Percentiles rank a stretch among this genome's conserved stretches.
These are phyloP conservation scores for Beauveria rudraprayagi DNA, from an alignment of 2,329 filamentous ascomycete genomes.

Conservation along the genomic window DNA sequence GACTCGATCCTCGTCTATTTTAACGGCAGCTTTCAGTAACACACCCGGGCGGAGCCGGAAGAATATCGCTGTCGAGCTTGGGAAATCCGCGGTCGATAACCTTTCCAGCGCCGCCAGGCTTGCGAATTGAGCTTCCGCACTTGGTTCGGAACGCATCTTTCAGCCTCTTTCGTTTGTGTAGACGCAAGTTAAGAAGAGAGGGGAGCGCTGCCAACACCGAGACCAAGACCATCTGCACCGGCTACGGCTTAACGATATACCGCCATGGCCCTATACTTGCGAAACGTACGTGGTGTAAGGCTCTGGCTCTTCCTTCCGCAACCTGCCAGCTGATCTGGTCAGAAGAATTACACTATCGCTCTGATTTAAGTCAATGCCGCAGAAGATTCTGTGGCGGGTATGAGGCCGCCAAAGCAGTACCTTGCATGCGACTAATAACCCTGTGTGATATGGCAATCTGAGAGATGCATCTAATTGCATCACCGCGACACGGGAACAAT, in stretches of 20 bases:
- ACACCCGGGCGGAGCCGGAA: conserved; percentile 10
- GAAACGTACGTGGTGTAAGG: too few relatives aligned
- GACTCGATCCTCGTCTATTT: conserved; percentile 4
- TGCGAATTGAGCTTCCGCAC: background rate
- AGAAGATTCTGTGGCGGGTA: too few relatives aligned
- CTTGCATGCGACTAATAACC: too few relatives aligned
- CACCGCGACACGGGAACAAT: too few relatives aligned
- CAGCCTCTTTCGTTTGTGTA: background rate
- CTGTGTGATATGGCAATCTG: too few relatives aligned
- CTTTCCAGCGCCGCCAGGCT: conserved; percentile 7
- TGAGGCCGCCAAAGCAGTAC: too few relatives aligned
- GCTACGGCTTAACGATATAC: background rate
- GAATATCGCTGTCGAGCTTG: conserved; percentile 13
- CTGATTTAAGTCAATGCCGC: too few relatives aligned
- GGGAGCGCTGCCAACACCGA: background rate
- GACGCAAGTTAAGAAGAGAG: background rate
- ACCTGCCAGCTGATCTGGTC: too few relatives aligned
- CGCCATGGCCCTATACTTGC: too few relatives aligned
- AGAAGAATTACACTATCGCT: too few relatives aligned
- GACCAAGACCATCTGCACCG: background rate
- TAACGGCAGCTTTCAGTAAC: conserved; percentile 12
- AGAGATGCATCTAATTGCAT: too few relatives aligned
- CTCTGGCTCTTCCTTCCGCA: too few relatives aligned
- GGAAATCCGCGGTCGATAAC: conserved; percentile 10
- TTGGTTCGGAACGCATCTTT: background rate